Conservation (phyloP, 148 eudicot genomes). For the Camellia japonica region DNA sequence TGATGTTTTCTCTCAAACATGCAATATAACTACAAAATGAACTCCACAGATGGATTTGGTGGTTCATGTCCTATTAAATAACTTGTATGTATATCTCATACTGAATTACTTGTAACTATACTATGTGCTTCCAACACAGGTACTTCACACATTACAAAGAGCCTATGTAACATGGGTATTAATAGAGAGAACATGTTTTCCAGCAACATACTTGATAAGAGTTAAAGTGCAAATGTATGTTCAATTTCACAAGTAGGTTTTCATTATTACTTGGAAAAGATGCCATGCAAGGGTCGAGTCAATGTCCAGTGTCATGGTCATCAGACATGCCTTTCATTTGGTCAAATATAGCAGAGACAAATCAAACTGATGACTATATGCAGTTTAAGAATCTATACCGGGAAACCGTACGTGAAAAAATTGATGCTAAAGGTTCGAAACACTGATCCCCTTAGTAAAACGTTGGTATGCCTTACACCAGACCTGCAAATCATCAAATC, state of each 20-base stretch:
- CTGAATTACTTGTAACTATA: background rate
- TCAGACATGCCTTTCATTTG: background rate
- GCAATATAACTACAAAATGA: too few species aligned
- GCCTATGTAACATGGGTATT: background rate
- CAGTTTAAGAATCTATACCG: slow-evolving; percentile 67
- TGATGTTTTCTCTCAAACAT: too few species aligned
- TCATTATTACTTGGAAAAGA: background rate
- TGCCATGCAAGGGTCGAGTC: background rate
- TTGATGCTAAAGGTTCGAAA: slow-evolving; percentile 86
- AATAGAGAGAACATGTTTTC: too few species aligned
- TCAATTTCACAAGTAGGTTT: background rate
- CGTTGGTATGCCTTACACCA: slow-evolving; percentile 84
- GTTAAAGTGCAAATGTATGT: background rate
- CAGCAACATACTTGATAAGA: background rate
- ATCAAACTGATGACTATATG: background rate
- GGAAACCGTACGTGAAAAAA: slow-evolving; percentile 96
- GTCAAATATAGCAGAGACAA: slow-evolving; percentile 12
- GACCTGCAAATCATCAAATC: slow-evolving; percentile 56
- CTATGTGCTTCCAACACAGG: background rate
- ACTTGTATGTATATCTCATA: background rate
- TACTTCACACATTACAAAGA: background rate
- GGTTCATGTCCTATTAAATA: background rate
- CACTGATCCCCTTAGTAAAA: slow-evolving; percentile 71
- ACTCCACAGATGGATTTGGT: too few species aligned
- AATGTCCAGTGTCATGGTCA: background rate